Conservation (phyloP, 2,329 filamentous ascomycete genomes). For the Diaporthe vexans region DNA sequence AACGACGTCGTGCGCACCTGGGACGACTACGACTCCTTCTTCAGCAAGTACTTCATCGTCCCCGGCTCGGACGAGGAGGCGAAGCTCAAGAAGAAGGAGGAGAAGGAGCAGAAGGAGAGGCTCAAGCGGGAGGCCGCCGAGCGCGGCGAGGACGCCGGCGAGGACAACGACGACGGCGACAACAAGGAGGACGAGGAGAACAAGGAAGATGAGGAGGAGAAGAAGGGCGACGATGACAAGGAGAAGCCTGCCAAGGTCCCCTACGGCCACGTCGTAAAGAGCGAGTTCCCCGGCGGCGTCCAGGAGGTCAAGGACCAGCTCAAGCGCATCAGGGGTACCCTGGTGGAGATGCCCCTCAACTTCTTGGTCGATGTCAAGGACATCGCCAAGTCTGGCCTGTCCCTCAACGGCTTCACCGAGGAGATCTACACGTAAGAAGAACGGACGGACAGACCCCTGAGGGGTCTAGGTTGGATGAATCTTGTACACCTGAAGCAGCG, state of each 20-base stretch:
- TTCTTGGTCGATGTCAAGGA: constrained; percentile 88
- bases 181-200: constrained; percentile 61
- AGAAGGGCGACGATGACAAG: constrained; percentile 54
- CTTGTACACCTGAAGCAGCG: constrained; percentile 27
- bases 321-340: constrained; percentile 74
- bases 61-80: constrained; percentile 60
- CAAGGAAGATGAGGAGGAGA: constrained; percentile 60
- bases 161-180: constrained; percentile 53
- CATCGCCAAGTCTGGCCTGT: constrained; percentile 85
- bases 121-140: not conserved
- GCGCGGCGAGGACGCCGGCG: not conserved
- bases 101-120: constrained; percentile 57
- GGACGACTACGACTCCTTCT: constrained; percentile 82
- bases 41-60: constrained; percentile 74
- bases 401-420: constrained; percentile 79
- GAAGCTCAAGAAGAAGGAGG: constrained; percentile 53
- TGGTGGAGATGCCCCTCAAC: constrained; percentile 92
- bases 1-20: constrained; percentile 77
- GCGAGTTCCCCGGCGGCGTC: constrained; percentile 81
- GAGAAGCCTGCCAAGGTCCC: constrained; percentile 70
- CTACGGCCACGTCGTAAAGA: constrained; percentile 89
- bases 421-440: constrained; percentile 74
- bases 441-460: not conserved
- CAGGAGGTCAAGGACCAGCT: constrained; percentile 80
- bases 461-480: not conserved